These are phyloP conservation scores for Collariella sp. DNA, from an alignment of 495 filamentous ascomycete genomes.

Conservation along the genomic window DNA sequence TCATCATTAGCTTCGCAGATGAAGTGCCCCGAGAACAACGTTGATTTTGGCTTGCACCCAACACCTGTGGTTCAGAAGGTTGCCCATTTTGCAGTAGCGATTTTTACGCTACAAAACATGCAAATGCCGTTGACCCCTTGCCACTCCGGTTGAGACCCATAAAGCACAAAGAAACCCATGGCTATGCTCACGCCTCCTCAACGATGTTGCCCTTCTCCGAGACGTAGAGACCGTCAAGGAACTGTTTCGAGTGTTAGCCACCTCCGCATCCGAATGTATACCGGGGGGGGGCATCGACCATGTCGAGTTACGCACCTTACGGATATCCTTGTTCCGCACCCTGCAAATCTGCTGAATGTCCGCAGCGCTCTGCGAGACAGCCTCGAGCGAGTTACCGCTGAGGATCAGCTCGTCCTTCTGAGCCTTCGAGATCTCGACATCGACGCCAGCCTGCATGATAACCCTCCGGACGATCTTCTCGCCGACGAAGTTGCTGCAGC, in stretches of 20 bases:
- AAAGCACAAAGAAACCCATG: constrained; percentile 43
- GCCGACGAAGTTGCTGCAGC: constrained; percentile 90
- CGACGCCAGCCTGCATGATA: constrained; percentile 79
- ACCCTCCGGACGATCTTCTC: constrained; percentile 98
- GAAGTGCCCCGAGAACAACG: neutral
- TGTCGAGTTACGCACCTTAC: constrained; percentile 58
- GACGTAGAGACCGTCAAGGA: constrained; percentile 99
- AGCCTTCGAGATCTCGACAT: constrained; percentile 77
- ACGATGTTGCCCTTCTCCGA: constrained; percentile 92
- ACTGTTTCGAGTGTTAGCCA: constrained; percentile 49
- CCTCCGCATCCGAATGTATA: neutral
- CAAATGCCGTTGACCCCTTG: constrained; percentile 40
- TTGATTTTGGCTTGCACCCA: constrained; percentile 19
- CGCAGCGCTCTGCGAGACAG: constrained; percentile 92
- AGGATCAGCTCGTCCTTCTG: constrained; percentile 96
- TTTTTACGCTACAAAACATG: constrained; percentile 49
- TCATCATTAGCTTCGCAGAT: constrained; percentile 5
- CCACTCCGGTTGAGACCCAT: constrained; percentile 36
- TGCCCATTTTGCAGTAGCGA: constrained; percentile 41
- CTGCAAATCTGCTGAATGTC: constrained; percentile 99
- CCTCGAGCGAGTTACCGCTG: constrained; percentile 88
- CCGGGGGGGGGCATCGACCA: neutral
- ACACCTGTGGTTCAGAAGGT: constrained; percentile 29
- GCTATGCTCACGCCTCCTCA: constrained; percentile 48
- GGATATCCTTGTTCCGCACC: constrained; percentile 99